Percentiles rank a stretch among this genome's conserved stretches.
Conservation (phyloP, 192 early-diverging fungal genomes). For the Umbelopsis vinacea region DNA sequence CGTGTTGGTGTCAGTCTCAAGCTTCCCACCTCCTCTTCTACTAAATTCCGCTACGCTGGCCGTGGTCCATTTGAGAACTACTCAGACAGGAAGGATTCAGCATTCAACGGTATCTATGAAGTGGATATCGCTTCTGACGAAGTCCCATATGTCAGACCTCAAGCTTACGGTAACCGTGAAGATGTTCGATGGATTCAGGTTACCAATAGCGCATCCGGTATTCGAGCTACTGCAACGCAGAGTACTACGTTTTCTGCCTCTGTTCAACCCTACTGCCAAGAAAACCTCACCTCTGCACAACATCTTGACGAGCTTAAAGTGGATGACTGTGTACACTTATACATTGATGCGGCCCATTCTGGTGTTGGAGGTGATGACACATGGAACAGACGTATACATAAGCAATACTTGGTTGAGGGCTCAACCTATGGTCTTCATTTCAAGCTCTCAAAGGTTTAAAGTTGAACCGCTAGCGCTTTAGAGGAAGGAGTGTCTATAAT, state of each 20-base stretch:
- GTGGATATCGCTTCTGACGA: constrained; percentile 2
- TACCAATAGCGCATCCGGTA: background rate
- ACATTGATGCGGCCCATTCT: constrained; percentile 21
- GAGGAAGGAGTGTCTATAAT: background rate
- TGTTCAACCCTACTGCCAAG: constrained; percentile 17
- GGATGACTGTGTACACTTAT: constrained; percentile 8
- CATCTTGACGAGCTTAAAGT: constrained; percentile 22
- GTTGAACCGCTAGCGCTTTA: background rate
- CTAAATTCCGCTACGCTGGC: constrained; percentile 11
- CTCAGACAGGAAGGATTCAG: constrained; percentile 12
- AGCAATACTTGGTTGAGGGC: constrained; percentile 18
- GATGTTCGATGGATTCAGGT: constrained; percentile 21
- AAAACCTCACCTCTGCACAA: background rate
- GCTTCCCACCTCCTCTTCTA: background rate
- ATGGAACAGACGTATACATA: constrained; percentile 22
- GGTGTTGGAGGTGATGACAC: constrained; percentile 26
- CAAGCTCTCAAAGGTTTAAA: background rate
- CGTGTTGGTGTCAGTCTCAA: constrained; percentile 22
- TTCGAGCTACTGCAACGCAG: constrained; percentile 1
- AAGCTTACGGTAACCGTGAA: constrained; percentile 19
- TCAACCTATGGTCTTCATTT: constrained; percentile 14
- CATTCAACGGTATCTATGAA: constrained; percentile 20
- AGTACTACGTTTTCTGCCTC: constrained; percentile 7
- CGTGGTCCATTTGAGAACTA: constrained; percentile 26
- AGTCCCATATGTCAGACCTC: constrained; percentile 19